Conservation (phyloP, 139 green algal species). For the Chlamydomonas asymmetrica region DNA sequence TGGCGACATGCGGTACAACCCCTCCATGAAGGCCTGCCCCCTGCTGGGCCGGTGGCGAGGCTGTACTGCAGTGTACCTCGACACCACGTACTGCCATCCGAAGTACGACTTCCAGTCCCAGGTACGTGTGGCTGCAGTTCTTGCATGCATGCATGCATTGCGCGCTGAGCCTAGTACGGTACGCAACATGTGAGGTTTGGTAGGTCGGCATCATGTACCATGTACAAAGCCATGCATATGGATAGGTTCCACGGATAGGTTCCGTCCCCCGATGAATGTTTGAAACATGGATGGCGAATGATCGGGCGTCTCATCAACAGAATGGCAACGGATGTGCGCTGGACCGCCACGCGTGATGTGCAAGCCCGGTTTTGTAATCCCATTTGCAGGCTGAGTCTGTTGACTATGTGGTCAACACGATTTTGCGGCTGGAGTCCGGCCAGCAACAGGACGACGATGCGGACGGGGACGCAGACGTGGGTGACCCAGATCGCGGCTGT, state of each 20-base stretch:
- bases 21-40: slow-evolving; percentile 42
- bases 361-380: too few species aligned
- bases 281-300: too few species aligned
- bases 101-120: slow-evolving; percentile 70
- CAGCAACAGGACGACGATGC: background rate
- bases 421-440: slow-evolving; percentile 40
- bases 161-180: background rate
- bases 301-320: too few species aligned
- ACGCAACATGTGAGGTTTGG: too few species aligned
- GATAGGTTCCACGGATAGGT: too few species aligned
- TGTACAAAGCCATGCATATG: background rate
- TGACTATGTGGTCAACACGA: slow-evolving; percentile 60
- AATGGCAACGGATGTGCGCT: too few species aligned
- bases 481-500: too few species aligned
- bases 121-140: slow-evolving; percentile 24
- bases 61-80: slow-evolving; percentile 69
- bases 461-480: too few species aligned
- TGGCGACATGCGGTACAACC: slow-evolving; percentile 75
- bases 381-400: slow-evolving; percentile 26
- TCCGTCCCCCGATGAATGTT: too few species aligned
- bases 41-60: slow-evolving; percentile 53
- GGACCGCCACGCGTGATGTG: too few species aligned
- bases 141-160: background rate
- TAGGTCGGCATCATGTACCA: background rate
- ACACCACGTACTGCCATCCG: slow-evolving; percentile 86